Evolutionary conservation across 257 asterid genomes (phyloP).

Genomic region (Nicotiana benthamiana): DNA sequence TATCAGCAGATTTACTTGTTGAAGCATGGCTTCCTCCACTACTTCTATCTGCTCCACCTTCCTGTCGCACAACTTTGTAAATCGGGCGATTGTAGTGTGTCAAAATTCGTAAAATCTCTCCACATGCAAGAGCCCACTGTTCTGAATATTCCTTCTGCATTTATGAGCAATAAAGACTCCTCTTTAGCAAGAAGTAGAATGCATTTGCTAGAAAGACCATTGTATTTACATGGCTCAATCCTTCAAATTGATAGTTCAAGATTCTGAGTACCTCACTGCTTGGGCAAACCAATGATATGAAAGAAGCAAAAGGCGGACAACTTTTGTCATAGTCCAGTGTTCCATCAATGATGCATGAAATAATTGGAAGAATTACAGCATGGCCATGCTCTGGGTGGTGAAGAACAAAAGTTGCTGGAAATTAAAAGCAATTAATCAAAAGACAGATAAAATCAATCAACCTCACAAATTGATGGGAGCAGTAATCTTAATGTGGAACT

Average conservation of each 20-base stretch:
- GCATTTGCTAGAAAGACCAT: background rate
- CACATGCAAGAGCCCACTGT: slow-evolving; percentile 99
- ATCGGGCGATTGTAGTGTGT: slow-evolving; percentile 94
- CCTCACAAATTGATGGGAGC: background rate
- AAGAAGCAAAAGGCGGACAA: slow-evolving; percentile 85
- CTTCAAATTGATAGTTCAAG: slow-evolving; percentile 1
- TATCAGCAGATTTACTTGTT: slow-evolving; percentile 46
- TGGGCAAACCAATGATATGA: slow-evolving; percentile 81
- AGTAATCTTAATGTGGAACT: background rate
- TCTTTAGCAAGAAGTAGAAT: slow-evolving; percentile 6
- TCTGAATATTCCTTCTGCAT: slow-evolving; percentile 87
- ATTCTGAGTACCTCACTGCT: slow-evolving; percentile 56
- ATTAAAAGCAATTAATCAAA: slow-evolving; percentile 1
- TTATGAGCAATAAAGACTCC: slow-evolving; percentile 17
- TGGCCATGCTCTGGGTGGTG: slow-evolving; percentile 99
- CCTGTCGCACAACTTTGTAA: slow-evolving; percentile 62
- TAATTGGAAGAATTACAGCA: slow-evolving; percentile 88
- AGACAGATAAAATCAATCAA: background rate
- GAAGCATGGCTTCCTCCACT: slow-evolving; percentile 66
- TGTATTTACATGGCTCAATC: background rate
- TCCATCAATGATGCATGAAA: slow-evolving; percentile 82
- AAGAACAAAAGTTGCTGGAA: slow-evolving; percentile 91
- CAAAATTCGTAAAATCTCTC: slow-evolving; percentile 86
- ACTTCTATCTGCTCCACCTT: slow-evolving; percentile 59
- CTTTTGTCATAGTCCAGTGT: slow-evolving; percentile 66